Evolutionary conservation across 106 monocot genomes (phyloP).

Genomic region (Platanthera zijinensis): DNA sequence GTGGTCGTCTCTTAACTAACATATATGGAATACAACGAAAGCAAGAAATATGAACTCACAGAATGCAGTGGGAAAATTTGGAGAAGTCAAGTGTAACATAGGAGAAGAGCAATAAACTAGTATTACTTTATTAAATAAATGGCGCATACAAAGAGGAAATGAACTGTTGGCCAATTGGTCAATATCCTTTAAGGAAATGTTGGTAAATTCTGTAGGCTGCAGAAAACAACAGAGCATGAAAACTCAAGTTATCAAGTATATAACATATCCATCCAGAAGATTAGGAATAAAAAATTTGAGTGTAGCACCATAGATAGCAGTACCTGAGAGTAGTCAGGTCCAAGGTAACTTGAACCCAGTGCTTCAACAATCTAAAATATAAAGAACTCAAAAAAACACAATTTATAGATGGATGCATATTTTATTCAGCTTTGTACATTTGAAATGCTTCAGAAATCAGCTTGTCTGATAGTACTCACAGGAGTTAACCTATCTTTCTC

Average conservation of each 20-base stretch:
- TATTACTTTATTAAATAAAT: slow-evolving; percentile 82
- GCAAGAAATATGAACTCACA: background rate
- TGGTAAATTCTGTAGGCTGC: slow-evolving; percentile 57
- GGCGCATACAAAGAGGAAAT: slow-evolving; percentile 96
- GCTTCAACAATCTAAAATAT: slow-evolving; percentile 79
- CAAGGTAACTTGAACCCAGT: slow-evolving; percentile 66
- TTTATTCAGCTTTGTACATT: background rate
- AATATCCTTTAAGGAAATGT: slow-evolving; percentile 80
- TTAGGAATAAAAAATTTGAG: background rate
- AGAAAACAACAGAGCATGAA: slow-evolving; percentile 8
- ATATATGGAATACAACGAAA: background rate
- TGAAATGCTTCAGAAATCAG: background rate
- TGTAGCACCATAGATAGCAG: background rate
- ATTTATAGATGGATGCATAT: background rate
- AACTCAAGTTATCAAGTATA: background rate
- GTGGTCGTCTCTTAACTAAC: slow-evolving; percentile 76
- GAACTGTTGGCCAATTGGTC: slow-evolving; percentile 63
- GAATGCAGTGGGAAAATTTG: background rate
- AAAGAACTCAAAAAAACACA: slow-evolving; percentile 5
- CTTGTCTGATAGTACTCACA: slow-evolving; percentile 40
- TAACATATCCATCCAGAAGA: background rate
- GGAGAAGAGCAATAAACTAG: background rate
- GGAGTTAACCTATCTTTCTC: slow-evolving; percentile 84
- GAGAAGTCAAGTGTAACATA: background rate
- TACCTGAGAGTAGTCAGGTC: slow-evolving; percentile 98